Evolutionary conservation across 2,329 filamentous ascomycete species (phyloP).

Genomic region (Phyllosticta citribraziliensis): DNA sequence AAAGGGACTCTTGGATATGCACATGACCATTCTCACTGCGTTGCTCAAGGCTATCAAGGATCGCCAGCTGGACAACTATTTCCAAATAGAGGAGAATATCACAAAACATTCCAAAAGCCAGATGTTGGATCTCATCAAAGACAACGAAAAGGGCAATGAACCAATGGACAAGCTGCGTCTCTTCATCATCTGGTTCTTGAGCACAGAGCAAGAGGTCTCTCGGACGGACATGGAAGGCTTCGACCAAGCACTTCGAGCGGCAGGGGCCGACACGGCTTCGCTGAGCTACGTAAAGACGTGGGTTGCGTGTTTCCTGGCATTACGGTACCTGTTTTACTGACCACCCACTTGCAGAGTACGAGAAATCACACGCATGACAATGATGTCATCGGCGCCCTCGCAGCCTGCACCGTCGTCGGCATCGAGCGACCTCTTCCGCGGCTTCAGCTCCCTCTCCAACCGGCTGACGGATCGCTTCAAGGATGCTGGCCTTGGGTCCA

Average conservation of each 20-base stretch:
- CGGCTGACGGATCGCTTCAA: constrained; percentile 90
- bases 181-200: constrained; percentile 88
- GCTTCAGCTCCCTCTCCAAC: constrained; percentile 84
- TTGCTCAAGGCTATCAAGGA: constrained; percentile 79
- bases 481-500: constrained; percentile 74
- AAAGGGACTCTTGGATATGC: constrained; percentile 91
- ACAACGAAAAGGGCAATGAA: constrained; percentile 70
- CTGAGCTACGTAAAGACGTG: constrained; percentile 81
- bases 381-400: constrained; percentile 76
- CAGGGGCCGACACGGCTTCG: constrained; percentile 66
- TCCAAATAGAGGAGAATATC: constrained; percentile 87
- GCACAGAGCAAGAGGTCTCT: constrained; percentile 79
- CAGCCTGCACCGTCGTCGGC: constrained; percentile 51
- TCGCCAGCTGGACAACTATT: constrained; percentile 89
- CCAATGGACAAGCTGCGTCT: constrained; percentile 82
- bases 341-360: constrained; percentile 52
- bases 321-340: not conserved
- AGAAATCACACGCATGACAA: constrained; percentile 94
- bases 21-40: constrained; percentile 94
- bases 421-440: constrained; percentile 76
- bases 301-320: constrained; percentile 24
- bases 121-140: constrained; percentile 76
- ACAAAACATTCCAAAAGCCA: constrained; percentile 85
- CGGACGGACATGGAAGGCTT: constrained; percentile 77
- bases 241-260: constrained; percentile 68